Evolutionary conservation across 1,284 basidiomycete genomes (phyloP).

Genomic region (Sparassis latifolia): DNA sequence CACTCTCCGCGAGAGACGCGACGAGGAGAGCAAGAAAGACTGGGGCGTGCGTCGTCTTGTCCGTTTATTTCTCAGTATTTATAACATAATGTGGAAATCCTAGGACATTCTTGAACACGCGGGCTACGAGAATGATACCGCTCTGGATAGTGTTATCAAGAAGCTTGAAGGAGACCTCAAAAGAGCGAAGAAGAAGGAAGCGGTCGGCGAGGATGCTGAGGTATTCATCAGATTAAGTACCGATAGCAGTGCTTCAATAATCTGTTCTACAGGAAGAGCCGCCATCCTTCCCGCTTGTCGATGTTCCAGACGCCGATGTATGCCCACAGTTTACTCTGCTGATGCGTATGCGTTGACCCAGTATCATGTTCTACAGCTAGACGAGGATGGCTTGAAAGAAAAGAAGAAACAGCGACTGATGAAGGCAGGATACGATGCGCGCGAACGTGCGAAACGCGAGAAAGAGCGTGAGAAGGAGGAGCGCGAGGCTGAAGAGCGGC

Average conservation of each 20-base stretch:
- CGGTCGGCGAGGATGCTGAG: slow-evolving; percentile 49
- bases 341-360: background rate
- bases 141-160: slow-evolving; percentile 30
- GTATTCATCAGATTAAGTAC: slow-evolving; percentile 7
- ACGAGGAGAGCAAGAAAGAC: slow-evolving; percentile 67
- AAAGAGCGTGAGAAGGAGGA: slow-evolving; percentile 83
- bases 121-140: slow-evolving; percentile 62
- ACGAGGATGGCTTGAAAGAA: slow-evolving; percentile 91
- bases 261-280: slow-evolving; percentile 64
- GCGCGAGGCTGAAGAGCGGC: slow-evolving; percentile 63
- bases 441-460: slow-evolving; percentile 80
- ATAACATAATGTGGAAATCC: no score
- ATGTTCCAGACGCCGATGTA: slow-evolving; percentile 86
- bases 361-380: slow-evolving; percentile 45
- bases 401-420: slow-evolving; percentile 91
- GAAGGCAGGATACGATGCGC: slow-evolving; percentile 94
- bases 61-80: background rate
- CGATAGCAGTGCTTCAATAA: background rate
- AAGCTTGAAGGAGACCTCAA: slow-evolving; percentile 32
- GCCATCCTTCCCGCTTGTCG: slow-evolving; percentile 81
- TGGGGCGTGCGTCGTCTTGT: slow-evolving; percentile 47
- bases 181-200: slow-evolving; percentile 46
- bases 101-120: slow-evolving; percentile 58
- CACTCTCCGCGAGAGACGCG: slow-evolving; percentile 59
- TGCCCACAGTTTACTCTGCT: slow-evolving; percentile 7